Evolutionary conservation across 768 basidiomycete genomes (phyloP).

Genomic region (Hypsizygus marmoreus): DNA sequence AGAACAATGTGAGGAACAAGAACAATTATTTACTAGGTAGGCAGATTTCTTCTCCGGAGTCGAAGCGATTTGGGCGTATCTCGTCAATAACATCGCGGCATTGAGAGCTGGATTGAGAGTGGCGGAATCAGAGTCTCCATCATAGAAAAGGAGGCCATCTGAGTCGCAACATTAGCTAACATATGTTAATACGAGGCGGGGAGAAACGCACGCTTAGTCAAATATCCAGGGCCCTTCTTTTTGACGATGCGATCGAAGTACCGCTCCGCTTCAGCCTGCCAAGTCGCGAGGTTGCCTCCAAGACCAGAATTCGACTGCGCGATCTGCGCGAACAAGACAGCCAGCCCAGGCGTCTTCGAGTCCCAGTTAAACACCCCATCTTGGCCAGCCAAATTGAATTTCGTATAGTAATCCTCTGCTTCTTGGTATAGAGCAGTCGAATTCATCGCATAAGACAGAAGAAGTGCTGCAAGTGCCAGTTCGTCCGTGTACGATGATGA

Average conservation of each 20-base stretch:
- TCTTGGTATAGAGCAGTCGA: slow-evolving; percentile 59
- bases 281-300: slow-evolving; percentile 58
- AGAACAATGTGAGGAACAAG: background rate
- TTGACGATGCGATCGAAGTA: slow-evolving; percentile 77
- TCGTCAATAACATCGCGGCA: slow-evolving; percentile 77
- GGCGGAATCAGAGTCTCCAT: slow-evolving; percentile 80
- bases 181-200: background rate
- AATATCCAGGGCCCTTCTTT: slow-evolving; percentile 50
- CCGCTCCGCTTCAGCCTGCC: slow-evolving; percentile 69
- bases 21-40: slow-evolving; percentile 54
- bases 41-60: slow-evolving; percentile 52
- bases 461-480: slow-evolving; percentile 71
- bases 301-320: slow-evolving; percentile 56
- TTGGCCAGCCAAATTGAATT: slow-evolving; percentile 53
- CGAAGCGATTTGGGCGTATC: slow-evolving; percentile 77
- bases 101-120: slow-evolving; percentile 88
- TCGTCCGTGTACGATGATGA: slow-evolving; percentile 78
- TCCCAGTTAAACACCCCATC: slow-evolving; percentile 88
- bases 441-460: slow-evolving; percentile 73
- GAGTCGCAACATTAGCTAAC: background rate
- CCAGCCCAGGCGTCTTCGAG: slow-evolving; percentile 72
- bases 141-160: slow-evolving; percentile 83
- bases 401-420: slow-evolving; percentile 60
- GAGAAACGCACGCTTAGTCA: slow-evolving; percentile 58
- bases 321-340: slow-evolving; percentile 76